phyloP scores from a whole-genome alignment of 2,329 filamentous ascomycete species.

The Whalleya microplaca region DNA sequence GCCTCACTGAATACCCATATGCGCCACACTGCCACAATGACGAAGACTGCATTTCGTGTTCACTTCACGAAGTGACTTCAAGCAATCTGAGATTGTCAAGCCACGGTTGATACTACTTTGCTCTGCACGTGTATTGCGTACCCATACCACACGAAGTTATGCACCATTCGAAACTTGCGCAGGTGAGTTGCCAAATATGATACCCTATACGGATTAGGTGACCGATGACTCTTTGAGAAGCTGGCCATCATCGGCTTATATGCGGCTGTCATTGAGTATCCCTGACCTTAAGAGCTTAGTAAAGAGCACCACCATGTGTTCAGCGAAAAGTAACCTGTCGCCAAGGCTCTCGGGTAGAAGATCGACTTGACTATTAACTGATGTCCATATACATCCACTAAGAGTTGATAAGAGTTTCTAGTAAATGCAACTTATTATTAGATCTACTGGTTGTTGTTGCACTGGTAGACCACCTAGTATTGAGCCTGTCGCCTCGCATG shows the following conservation, averaged over 20 bases:
- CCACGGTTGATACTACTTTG: slow-evolving; percentile 12
- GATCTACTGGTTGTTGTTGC: slow-evolving; percentile 17
- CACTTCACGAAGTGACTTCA: background rate
- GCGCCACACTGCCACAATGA: slow-evolving; percentile 20
- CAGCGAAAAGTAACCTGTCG: background rate
- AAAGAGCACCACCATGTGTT: slow-evolving; percentile 5
- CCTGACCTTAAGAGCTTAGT: slow-evolving; percentile 5
- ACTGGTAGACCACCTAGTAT: slow-evolving; percentile 2
- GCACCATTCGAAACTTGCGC: slow-evolving; percentile 1
- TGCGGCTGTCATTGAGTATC: slow-evolving; percentile 2
- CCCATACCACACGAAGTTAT: slow-evolving; percentile 7
- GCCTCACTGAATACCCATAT: slow-evolving; percentile 13
- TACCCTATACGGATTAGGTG: no score
- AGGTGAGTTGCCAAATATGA: no score
- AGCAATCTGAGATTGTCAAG: slow-evolving; percentile 3
- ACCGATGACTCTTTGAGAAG: slow-evolving; percentile 3
- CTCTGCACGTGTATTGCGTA: background rate
- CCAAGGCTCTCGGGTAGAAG: background rate
- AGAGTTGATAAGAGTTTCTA: background rate
- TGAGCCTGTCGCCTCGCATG: slow-evolving; percentile 6
- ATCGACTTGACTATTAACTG: slow-evolving; percentile 14
- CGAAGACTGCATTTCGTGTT: slow-evolving; percentile 11
- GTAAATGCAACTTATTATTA: slow-evolving; percentile 7
- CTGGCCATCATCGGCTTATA: slow-evolving; percentile 1
- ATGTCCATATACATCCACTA: slow-evolving; percentile 3